A percentile compares a stretch with the other conserved stretches of the same genome.
Evolutionary conservation across 2,329 filamentous ascomycete genomes (phyloP).

Genomic region (Colletotrichum karsti): DNA sequence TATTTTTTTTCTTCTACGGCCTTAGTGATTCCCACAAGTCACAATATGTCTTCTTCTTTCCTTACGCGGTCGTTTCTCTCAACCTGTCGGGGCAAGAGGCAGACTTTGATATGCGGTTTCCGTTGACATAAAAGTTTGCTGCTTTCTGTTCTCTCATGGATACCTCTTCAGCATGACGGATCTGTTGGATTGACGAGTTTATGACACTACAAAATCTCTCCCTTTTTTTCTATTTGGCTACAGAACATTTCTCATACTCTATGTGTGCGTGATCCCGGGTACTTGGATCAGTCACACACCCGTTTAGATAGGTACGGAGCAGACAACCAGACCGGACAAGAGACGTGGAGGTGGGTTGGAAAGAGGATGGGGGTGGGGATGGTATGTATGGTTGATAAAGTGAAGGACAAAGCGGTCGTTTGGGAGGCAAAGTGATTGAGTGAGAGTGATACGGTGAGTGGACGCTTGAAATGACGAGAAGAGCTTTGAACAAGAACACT

Average conservation of each 20-base stretch:
- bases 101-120: constrained; percentile 24
- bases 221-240: constrained; percentile 1
- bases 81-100: constrained; percentile 23
- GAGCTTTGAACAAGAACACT: neutral
- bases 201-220: constrained; percentile 3
- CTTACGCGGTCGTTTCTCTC: constrained; percentile 28
- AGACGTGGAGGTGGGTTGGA: neutral
- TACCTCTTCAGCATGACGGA: constrained; percentile 31
- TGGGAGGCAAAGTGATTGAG: neutral
- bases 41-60: constrained; percentile 21
- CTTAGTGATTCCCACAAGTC: constrained; percentile 30
- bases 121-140: constrained; percentile 28
- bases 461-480: neutral
- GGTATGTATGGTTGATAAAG: too few species aligned
- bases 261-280: neutral
- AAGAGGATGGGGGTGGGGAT: neutral
- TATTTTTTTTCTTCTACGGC: constrained; percentile 26
- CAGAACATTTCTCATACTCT: neutral
- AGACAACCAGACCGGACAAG: neutral
- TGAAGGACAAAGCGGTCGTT: too few species aligned
- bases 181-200: constrained; percentile 30
- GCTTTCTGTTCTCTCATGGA: constrained; percentile 30
- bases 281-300: neutral
- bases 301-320: constrained; percentile 7
- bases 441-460: neutral